A percentile compares a stretch with the other conserved stretches of the same genome.
These are phyloP conservation scores for Trichoderma arundinaceum DNA, from an alignment of 2,329 filamentous ascomycete genomes.

Conservation along the genomic window DNA sequence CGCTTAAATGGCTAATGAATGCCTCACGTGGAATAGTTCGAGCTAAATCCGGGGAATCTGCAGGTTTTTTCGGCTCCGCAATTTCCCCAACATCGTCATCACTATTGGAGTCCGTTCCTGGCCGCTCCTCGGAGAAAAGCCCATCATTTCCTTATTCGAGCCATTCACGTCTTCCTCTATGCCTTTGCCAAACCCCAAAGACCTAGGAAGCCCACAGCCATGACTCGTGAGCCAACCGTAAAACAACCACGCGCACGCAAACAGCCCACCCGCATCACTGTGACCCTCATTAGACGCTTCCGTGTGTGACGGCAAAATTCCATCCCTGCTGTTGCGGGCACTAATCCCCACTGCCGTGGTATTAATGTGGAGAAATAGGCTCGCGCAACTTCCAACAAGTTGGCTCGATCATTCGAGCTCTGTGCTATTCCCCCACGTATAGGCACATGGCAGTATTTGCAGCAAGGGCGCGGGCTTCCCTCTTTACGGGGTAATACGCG, in stretches of 20 bases:
- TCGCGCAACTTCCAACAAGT: constrained; percentile 24
- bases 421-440: constrained; percentile 11
- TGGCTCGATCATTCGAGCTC: constrained; percentile 2
- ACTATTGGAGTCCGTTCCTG: neutral
- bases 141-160: neutral
- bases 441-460: constrained; percentile 11
- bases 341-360: constrained; percentile 18
- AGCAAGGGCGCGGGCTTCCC: neutral
- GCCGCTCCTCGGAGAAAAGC: neutral
- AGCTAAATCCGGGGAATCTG: constrained; percentile 6
- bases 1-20: constrained; percentile 16
- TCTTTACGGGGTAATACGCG: neutral
- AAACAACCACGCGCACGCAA: neutral
- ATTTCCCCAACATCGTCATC: constrained; percentile 6
- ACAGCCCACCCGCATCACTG: constrained; percentile 9
- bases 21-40: neutral
- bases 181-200: neutral
- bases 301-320: neutral
- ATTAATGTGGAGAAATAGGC: constrained; percentile 18
- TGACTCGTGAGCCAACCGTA: constrained; percentile 12
- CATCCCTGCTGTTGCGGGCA: constrained; percentile 4
- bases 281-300: constrained; percentile 16
- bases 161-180: neutral
- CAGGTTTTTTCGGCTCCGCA: constrained; percentile 7
- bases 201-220: neutral